phyloP scores from a whole-genome alignment of 1,139 yeast species.

The Hyphopichia burtonii region DNA sequence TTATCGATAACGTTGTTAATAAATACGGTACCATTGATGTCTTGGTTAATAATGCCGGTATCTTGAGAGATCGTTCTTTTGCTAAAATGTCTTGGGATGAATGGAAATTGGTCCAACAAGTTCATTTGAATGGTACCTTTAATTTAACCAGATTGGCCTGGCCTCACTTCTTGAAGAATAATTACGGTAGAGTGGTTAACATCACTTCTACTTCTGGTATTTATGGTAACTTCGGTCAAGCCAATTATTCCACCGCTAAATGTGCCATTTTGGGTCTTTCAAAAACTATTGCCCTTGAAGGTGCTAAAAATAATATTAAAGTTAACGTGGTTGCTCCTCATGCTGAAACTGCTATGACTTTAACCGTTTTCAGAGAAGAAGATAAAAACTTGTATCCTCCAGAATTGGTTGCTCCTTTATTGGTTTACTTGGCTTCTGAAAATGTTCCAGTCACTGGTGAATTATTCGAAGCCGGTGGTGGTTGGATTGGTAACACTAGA shows the following conservation, averaged over 20 bases:
- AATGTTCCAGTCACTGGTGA: constrained; percentile 56
- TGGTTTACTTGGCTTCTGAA: constrained; percentile 74
- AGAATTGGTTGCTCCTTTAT: constrained; percentile 85
- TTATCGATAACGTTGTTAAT: constrained; percentile 75
- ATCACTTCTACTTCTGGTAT: constrained; percentile 95
- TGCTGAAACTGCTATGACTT: constrained; percentile 97
- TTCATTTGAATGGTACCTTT: constrained; percentile 82
- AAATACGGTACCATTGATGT: constrained; percentile 84
- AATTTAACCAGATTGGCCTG: constrained; percentile 87
- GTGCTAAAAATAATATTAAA: constrained; percentile 71
- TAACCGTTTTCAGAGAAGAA: constrained; percentile 72
- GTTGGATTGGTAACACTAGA: constrained; percentile 93
- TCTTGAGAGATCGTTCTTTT: constrained; percentile 87
- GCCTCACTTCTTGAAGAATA: constrained; percentile 82
- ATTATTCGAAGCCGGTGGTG: constrained; percentile 62
- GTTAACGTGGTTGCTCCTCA: constrained; percentile 93
- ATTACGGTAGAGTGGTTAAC: constrained; percentile 80
- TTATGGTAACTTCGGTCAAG: constrained; percentile 96
- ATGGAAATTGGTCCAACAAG: constrained; percentile 80
- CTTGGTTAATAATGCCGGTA: constrained; percentile 91
- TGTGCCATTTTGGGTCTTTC: constrained; percentile 85
- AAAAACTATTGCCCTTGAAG: constrained; percentile 86
- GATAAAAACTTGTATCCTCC: constrained; percentile 86
- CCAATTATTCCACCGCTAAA: constrained; percentile 94
- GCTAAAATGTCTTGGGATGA: constrained; percentile 79